Evolutionary conservation across 2,329 filamentous ascomycete species (phyloP).

Genomic region (Aspergillus texensis): DNA sequence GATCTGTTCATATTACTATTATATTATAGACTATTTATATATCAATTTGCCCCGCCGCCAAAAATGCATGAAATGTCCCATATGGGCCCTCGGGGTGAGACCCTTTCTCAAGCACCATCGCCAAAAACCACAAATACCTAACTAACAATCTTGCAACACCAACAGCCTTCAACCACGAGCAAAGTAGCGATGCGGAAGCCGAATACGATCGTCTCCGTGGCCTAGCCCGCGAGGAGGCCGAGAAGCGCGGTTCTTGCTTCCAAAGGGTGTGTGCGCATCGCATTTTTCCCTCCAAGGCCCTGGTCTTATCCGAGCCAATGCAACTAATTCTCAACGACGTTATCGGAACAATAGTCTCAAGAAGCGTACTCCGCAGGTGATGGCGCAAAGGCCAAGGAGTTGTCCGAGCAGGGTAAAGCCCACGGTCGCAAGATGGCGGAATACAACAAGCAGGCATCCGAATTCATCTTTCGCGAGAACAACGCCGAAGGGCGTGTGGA

Average conservation of each 20-base stretch:
- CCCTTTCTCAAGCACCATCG: background rate
- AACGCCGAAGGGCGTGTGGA: constrained; percentile 76
- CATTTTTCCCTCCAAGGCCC: background rate
- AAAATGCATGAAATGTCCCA: constrained; percentile 48
- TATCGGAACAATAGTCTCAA: constrained; percentile 57
- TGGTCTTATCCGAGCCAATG: background rate
- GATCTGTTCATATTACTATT: background rate
- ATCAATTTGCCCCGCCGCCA: background rate
- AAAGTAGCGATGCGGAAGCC: constrained; percentile 69
- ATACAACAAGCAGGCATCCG: constrained; percentile 87
- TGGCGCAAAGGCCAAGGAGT: constrained; percentile 77
- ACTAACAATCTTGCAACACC: constrained; percentile 7
- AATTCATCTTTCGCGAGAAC: constrained; percentile 95
- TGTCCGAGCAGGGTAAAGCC: constrained; percentile 81
- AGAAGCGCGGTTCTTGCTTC: constrained; percentile 77
- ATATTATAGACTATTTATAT: background rate
- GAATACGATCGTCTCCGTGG: constrained; percentile 92
- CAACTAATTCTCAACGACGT: background rate
- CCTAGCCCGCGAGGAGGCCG: constrained; percentile 77
- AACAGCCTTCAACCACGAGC: constrained; percentile 74
- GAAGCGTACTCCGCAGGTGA: constrained; percentile 83
- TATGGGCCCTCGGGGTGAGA: constrained; percentile 43
- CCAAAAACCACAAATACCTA: background rate
- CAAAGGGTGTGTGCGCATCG: constrained; percentile 57
- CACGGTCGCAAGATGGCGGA: constrained; percentile 83